A percentile compares a stretch with the other conserved stretches of the same genome.
Evolutionary conservation across 257 asterid genomes (phyloP).

Genomic region (Jaltomata sinuosa): DNA sequence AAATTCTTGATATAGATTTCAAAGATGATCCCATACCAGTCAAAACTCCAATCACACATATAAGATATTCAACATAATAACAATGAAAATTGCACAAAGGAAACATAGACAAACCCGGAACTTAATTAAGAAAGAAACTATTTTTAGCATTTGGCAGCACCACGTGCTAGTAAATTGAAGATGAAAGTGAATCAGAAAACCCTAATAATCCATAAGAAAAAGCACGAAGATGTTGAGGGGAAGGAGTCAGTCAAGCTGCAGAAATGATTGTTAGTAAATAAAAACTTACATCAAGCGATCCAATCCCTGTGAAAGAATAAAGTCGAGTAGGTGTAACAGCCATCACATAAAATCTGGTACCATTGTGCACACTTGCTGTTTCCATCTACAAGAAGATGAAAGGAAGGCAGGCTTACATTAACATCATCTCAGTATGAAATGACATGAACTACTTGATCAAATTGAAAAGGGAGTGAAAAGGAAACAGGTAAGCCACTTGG

Average conservation of each 20-base stretch:
- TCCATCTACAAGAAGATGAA: slow-evolving; percentile 63
- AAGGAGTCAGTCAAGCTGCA: background rate
- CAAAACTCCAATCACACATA: background rate
- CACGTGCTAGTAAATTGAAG: background rate
- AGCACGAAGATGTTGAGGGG: background rate
- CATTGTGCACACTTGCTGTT: slow-evolving; percentile 52
- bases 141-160: background rate
- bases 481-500: background rate
- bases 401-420: background rate
- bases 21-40: background rate
- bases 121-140: background rate
- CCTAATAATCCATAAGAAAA: background rate
- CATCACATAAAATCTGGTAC: slow-evolving; percentile 82
- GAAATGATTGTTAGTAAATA: background rate
- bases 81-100: background rate
- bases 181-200: background rate
- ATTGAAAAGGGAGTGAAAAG: background rate
- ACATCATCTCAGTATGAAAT: background rate
- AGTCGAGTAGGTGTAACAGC: slow-evolving; percentile 98
- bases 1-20: background rate
- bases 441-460: background rate
- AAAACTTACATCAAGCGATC: slow-evolving; percentile 74
- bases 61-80: background rate
- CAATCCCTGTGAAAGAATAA: slow-evolving; percentile 90
- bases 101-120: background rate